Conservation (phyloP, 176 grass and related monocot genomes). For the Poa annua region DNA sequence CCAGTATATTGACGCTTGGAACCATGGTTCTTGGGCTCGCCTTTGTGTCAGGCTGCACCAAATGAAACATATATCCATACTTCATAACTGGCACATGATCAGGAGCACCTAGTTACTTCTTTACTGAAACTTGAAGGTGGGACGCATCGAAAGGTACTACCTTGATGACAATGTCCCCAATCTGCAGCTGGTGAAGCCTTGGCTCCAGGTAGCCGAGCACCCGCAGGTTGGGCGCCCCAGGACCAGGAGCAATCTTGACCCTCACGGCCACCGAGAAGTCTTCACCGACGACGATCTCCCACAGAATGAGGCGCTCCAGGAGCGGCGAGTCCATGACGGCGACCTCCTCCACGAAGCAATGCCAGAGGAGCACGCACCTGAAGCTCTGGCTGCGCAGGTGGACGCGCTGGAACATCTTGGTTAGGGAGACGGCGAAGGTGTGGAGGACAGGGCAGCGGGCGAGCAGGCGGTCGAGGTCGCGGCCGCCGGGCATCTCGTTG, state of each 20-base stretch:
- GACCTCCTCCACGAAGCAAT: background rate
- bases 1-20: conserved; percentile 6
- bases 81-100: background rate
- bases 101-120: too few relatives aligned
- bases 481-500: background rate
- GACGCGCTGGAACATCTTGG: background rate
- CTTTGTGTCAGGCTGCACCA: background rate
- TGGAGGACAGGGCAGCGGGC: background rate
- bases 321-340: background rate
- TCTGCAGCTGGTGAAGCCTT: background rate
- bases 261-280: background rate
- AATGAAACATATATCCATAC: background rate
- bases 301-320: background rate
- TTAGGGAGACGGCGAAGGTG: background rate
- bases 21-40: background rate
- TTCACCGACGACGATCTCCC: background rate
- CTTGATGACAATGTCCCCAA: background rate
- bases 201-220: background rate
- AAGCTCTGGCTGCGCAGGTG: background rate
- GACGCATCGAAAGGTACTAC: background rate
- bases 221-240: background rate
- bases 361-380: background rate
- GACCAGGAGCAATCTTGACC: background rate
- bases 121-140: background rate
- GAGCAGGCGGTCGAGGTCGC: background rate